Base-by-base conservation (phyloP, 2,329 filamentous ascomycete genomes). In the Neurospora crassa region DNA sequence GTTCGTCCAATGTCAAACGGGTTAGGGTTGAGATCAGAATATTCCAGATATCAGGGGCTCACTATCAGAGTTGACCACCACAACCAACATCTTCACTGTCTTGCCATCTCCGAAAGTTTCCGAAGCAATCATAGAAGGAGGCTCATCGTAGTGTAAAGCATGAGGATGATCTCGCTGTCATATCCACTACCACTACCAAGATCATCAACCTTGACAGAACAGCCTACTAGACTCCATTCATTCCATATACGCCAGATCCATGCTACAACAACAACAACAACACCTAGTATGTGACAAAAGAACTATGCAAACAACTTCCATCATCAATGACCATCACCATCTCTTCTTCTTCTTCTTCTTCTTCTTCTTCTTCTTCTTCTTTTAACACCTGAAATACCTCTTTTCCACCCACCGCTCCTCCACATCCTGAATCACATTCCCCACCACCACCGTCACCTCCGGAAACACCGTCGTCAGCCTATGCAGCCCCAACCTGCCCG, bases 341-440 rank as follows among this genome's bases (percentile, higher is more conserved):
- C 37, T 37, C 34, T 37, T 37, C 34, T 37, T 37, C 34, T 40
- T 40, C 37, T 10, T 40, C 37, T 40, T 8, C 37, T 29, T 29
- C 29, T 29, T 37, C 34, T 37, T 37, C 34, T 40, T 40, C 37
- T 10, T 40, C 37, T 40, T 8, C 37, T 29, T 29, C 29, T 29
- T 37, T 40, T 83, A 97, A 81, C 94, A 97, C n/a, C 94, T 90
- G 79, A 97, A 91, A 81, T 97, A 98, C 77, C 90, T 89, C 79
- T 89, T 90, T 83, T 97, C 95, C 67, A 97, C 89, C 94, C 94
- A 98, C 74, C 94, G 87, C 75, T 91, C 89, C 81, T 97, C 93
- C 73, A 91, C 88, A 76, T 97, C 93, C 70, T 91, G 88, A 40
- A 94, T 89, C 77, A 97, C 87, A 73, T 91, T 90, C 75, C 92